These are phyloP conservation scores for Verruconis gallopava DNA, from an alignment of 2,329 filamentous ascomycete species.

Conservation along the genomic window DNA sequence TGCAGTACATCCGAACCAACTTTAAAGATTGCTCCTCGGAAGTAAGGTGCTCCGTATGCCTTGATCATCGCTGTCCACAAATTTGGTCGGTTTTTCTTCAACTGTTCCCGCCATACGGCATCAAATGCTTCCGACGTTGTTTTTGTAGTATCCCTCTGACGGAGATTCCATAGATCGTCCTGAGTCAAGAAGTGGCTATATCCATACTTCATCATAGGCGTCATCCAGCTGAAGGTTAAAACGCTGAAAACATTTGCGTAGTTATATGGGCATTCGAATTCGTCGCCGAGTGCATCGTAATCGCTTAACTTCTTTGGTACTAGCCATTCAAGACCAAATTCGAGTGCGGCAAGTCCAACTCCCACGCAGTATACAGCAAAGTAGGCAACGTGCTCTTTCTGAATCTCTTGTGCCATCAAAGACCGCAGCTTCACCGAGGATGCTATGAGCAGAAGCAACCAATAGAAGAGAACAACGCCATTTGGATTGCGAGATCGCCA, in stretches of 20 bases:
- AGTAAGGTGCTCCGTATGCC: constrained; percentile 76
- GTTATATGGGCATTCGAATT: constrained; percentile 65
- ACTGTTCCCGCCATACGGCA: constrained; percentile 59
- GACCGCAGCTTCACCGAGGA: constrained; percentile 77
- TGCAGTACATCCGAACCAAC: constrained; percentile 72
- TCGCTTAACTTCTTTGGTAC: constrained; percentile 65
- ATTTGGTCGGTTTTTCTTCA: constrained; percentile 59
- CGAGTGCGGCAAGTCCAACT: constrained; percentile 53
- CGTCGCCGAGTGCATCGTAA: constrained; percentile 54
- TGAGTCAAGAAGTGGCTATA: constrained; percentile 88
- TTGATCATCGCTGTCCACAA: constrained; percentile 77
- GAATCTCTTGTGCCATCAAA: constrained; percentile 63
- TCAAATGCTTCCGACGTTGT: constrained; percentile 59
- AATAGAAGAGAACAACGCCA: constrained; percentile 81
- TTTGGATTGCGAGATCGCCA: constrained; percentile 72
- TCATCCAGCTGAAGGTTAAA: constrained; percentile 97
- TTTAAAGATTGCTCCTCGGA: constrained; percentile 75
- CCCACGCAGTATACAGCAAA: constrained; percentile 65
- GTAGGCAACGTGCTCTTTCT: constrained; percentile 53
- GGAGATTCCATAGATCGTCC: constrained; percentile 88
- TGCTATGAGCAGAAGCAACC: constrained; percentile 71
- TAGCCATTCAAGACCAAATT: constrained; percentile 74
- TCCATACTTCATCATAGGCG: constrained; percentile 88
- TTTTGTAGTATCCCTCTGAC: constrained; percentile 66
- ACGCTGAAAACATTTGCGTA: constrained; percentile 90